These are phyloP conservation scores for Aspergillus thermomutatus DNA, from an alignment of 2,329 filamentous ascomycete species.

Conservation along the genomic window DNA sequence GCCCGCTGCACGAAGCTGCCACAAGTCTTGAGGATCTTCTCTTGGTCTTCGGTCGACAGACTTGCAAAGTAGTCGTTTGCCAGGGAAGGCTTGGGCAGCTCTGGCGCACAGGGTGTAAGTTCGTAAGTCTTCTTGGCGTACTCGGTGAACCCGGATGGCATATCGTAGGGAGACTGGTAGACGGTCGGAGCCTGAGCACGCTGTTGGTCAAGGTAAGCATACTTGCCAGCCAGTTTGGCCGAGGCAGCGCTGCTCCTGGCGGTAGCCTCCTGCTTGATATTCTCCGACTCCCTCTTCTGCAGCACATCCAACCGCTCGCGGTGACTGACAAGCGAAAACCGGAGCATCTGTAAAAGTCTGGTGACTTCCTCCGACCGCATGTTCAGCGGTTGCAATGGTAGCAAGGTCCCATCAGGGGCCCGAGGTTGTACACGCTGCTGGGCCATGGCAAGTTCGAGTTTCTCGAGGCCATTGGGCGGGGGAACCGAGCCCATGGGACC, in stretches of 20 bases:
- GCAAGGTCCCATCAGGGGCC: constrained; percentile 36
- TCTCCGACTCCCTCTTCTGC: constrained; percentile 37
- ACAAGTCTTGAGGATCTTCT: constrained; percentile 43
- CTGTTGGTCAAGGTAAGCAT: constrained; percentile 39
- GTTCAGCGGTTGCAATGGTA: constrained; percentile 39
- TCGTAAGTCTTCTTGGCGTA: constrained; percentile 40
- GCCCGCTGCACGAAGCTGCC: constrained; percentile 40
- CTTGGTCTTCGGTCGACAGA: constrained; percentile 38
- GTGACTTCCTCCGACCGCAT: constrained; percentile 44
- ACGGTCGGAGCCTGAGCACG: constrained; percentile 36
- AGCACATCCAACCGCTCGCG: constrained; percentile 37
- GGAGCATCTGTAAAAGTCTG: constrained; percentile 41
- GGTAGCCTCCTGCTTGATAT: constrained; percentile 30
- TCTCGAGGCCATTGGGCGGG: constrained; percentile 41
- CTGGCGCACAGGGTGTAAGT: constrained; percentile 31
- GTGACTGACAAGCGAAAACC: constrained; percentile 41
- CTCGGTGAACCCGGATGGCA: constrained; percentile 41
- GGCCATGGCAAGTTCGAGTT: constrained; percentile 43
- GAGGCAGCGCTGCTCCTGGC: constrained; percentile 27
- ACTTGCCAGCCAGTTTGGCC: constrained; percentile 35
- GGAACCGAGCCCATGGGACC: constrained; percentile 40
- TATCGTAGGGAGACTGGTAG: constrained; percentile 44
- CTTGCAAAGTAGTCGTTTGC: constrained; percentile 42
- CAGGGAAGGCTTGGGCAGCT: constrained; percentile 37
- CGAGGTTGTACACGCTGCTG: constrained; percentile 41